Base-by-base conservation (phyloP, 768 basidiomycete genomes). In the Roridomyces roridus region DNA sequence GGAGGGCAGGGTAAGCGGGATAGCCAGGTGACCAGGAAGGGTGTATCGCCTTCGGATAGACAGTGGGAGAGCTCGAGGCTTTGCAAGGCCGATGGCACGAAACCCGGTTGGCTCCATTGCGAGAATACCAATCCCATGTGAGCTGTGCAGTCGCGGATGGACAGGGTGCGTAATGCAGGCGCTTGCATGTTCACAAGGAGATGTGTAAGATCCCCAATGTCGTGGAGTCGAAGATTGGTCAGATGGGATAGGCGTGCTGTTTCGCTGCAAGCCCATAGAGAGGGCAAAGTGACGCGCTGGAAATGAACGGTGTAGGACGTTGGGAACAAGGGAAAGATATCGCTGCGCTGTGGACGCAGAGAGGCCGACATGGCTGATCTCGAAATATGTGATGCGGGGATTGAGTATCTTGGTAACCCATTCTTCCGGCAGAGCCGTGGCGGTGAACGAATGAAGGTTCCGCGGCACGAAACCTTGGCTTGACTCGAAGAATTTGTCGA, bases 21-120 rank as follows among this genome's bases (percentile, higher is more conserved):
- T 20, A 74, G 64, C 66, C 68, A 74, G 18, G 69, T 62, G 28
- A 73, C 67, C 17, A 75, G 50, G 50, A 64, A 66, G 1, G 69
- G 62, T 9, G 70, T 55, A 41, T 73, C 71, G 18, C 23, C 24
- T 12, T 53, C 17, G 20, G 35, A 29, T 17, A 73, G 42, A 42
- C 66, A 67, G 12, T 68, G 45, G 9, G 55, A 25, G 5, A 74
- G 62, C 34, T 72, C 67, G 45, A 75, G 65, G 28, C 67, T 67
- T 29, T 72, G 71, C 2, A 74, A 59, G 6, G 60, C 25, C 11
- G 28, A 26, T 4, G 72, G 71, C 1, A 69, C 37, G 47, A 51
- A 66, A 2, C 31, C 35, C 5, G 61, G 48, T 26, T 69, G 59
- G 50, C 69, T 71, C 72, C 71, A 74, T 23, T 70, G 64, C 0